phyloP scores from a whole-genome alignment of 441 rosid genomes.

The Arabidopsis lyrata region DNA sequence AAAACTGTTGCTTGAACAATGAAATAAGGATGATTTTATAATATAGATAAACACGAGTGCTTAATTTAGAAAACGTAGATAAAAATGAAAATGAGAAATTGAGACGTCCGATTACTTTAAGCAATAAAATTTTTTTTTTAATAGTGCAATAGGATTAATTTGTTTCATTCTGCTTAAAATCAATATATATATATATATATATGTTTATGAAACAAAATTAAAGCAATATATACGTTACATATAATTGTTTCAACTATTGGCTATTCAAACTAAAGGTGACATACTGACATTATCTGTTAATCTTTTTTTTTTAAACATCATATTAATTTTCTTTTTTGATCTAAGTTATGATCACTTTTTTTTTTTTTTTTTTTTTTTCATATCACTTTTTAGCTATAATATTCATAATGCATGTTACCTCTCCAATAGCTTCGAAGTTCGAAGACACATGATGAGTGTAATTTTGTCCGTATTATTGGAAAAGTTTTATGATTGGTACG shows the following conservation, averaged over 20 bases:
- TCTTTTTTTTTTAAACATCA: not conserved
- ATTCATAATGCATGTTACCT: constrained; percentile 35
- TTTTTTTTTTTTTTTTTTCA: too few species aligned
- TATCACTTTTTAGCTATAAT: not conserved
- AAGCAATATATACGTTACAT: not conserved
- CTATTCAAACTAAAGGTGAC: not conserved
- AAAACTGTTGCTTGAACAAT: constrained; percentile 14
- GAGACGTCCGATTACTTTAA: constrained; percentile 15
- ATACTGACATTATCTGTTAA: not conserved
- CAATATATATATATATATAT: not conserved
- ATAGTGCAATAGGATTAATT: too few species aligned
- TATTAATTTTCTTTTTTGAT: too few species aligned
- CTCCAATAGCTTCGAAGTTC: constrained; percentile 22
- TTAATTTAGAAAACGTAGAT: constrained; percentile 3
- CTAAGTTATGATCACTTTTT: not conserved
- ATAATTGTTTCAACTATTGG: not conserved
- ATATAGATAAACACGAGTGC: not conserved
- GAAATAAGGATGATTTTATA: not conserved
- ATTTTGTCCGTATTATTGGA: constrained; percentile 20
- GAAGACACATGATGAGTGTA: constrained; percentile 13
- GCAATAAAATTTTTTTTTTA: constrained; percentile 1
- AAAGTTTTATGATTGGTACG: constrained; percentile 7
- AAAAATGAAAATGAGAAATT: not conserved
- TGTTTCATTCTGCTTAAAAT: not conserved
- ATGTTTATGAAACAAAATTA: not conserved